Base-by-base conservation (phyloP, 805 yeast genomes). In the Candida maris region DNA sequence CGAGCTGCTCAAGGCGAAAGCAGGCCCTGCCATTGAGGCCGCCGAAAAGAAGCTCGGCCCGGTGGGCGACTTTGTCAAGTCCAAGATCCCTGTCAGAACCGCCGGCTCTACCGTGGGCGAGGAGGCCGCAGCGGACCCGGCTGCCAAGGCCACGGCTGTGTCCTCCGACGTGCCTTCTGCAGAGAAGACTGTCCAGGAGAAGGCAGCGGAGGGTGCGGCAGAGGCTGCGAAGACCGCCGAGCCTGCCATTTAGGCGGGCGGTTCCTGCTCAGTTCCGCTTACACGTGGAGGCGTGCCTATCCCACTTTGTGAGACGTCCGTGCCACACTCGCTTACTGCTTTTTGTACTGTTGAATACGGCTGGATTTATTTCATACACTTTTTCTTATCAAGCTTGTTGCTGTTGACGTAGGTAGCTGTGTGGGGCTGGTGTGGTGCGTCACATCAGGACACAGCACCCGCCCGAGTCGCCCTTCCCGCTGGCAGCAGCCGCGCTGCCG, bases 61-160 rank as follows among this genome's bases (percentile, higher is more conserved):
- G 35, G 76, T 81, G 39, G 78, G 84, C 27, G 56, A 68, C 23
- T 75, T 77, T 52, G 62, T 82, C 54, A 67, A 72, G 56, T 65
- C 77, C 23, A 73, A 73, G 64, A 56, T 75, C 46, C 81, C 82
- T 31, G 60, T 61, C 35, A 79, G 87, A 75, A 81, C 88, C 43
- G 85, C 85, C 24, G 79, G 83, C 27, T 68, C 85, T 27, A 79
- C 85, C 32, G 83, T 79, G 45, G 79, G 75, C 39, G 57, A 46
- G 19, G 26, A 37, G 16, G 34, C 49, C 18, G 31, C 39, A 13
- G 33, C 48, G 15, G 24, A 21, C 24, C 10, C 12, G 8, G 8
- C 41, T 19, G 15, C 46, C 19, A 21, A 35, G 21, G 27, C 45
- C 15, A 31, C 45, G 21, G 29, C 50, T 9, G 23, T 43, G 20